Percentiles rank a stretch among this genome's conserved stretches.
Conservation (phyloP, 2,329 filamentous ascomycete species). For the Akanthomyces muscarius region DNA sequence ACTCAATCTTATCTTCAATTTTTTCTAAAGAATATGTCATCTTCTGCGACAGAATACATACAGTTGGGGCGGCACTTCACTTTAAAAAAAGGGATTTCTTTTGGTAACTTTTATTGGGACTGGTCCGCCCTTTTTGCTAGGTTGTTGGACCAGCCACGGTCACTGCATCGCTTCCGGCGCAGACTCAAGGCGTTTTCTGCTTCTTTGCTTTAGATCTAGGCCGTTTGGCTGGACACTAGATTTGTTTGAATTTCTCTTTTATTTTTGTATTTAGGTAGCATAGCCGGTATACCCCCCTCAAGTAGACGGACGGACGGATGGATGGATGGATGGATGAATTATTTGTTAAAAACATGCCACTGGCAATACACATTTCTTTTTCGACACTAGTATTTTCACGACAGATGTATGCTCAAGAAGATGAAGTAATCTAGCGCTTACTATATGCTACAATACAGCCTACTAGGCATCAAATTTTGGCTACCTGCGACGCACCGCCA, state of each 20-base stretch:
- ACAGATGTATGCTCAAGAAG: neutral
- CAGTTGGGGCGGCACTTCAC: neutral
- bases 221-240: neutral
- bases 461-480: constrained; percentile 39
- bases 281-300: constrained; percentile 12
- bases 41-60: neutral
- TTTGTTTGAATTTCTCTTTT: neutral
- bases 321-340: neutral
- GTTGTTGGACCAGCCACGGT: neutral
- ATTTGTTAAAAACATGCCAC: neutral
- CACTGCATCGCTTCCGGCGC: constrained; percentile 6
- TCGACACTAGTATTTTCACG: neutral
- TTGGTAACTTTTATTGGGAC: neutral
- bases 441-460: neutral
- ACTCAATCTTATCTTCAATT: neutral
- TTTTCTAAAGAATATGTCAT: neutral
- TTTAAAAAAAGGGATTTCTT: neutral
- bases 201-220: neutral
- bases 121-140: neutral
- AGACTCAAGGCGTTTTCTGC: constrained; percentile 10
- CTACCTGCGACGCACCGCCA: constrained; percentile 47
- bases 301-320: neutral
- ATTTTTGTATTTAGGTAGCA: constrained; percentile 13
- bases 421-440: neutral
- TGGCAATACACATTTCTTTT: neutral